Evolutionary conservation across 768 basidiomycete species (phyloP).

Genomic region (Boletus vinaceobasis): DNA sequence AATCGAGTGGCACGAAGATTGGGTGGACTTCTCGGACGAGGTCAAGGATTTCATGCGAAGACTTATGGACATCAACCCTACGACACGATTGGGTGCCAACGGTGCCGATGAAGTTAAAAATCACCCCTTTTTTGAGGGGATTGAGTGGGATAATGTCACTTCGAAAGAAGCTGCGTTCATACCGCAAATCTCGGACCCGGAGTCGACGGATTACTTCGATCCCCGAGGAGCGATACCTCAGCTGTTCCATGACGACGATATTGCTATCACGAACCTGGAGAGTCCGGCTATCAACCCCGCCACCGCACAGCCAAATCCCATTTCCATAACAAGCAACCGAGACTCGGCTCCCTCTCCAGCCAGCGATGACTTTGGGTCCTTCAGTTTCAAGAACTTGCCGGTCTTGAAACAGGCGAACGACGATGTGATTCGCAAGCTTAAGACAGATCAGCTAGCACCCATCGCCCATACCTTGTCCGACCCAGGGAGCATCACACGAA

Average conservation of each 20-base stretch:
- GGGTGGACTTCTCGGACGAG: constrained; percentile 80
- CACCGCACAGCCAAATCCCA: constrained; percentile 14
- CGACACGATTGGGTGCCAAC: constrained; percentile 73
- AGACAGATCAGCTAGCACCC: constrained; percentile 84
- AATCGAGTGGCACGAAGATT: constrained; percentile 95
- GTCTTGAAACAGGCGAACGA: constrained; percentile 98
- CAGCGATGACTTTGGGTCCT: constrained; percentile 93
- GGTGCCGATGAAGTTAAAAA: constrained; percentile 92
- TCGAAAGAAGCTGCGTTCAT: constrained; percentile 91
- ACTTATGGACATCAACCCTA: constrained; percentile 78
- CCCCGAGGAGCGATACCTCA: constrained; percentile 89
- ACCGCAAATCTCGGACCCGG: constrained; percentile 91
- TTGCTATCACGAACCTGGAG: constrained; percentile 53
- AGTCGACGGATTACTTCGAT: constrained; percentile 99
- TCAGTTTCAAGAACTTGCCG: constrained; percentile 96
- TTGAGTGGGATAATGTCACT: constrained; percentile 93
- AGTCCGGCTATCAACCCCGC: constrained; percentile 33
- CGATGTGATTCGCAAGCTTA: constrained; percentile 93
- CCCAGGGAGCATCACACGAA: constrained; percentile 52
- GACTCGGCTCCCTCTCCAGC: constrained; percentile 50
- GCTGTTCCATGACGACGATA: constrained; percentile 87
- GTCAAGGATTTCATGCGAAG: constrained; percentile 88
- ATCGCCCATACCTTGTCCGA: constrained; percentile 72
- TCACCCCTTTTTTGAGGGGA: constrained; percentile 85
- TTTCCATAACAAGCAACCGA: constrained; percentile 33